Percentiles rank a stretch among this genome's conserved stretches.
Evolutionary conservation across 805 yeast species (phyloP).

Genomic region (Myxozyma neotropica): DNA sequence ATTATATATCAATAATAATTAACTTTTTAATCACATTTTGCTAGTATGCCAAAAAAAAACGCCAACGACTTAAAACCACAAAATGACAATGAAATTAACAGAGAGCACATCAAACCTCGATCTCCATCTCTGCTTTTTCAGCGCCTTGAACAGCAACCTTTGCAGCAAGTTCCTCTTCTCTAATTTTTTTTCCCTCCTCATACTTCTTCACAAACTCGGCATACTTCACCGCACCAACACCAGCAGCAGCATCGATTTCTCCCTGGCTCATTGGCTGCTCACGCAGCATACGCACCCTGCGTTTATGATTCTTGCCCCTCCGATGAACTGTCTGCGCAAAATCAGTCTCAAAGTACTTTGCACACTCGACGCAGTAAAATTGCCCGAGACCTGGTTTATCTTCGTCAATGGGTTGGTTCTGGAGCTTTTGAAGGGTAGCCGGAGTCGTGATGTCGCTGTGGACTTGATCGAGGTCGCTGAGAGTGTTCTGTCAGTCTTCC

Average conservation of each 20-base stretch:
- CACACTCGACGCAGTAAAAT: slow-evolving; percentile 91
- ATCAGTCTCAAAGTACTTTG: slow-evolving; percentile 83
- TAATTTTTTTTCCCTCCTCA: slow-evolving; percentile 59
- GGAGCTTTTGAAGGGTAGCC: slow-evolving; percentile 63
- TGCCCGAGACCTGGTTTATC: slow-evolving; percentile 84
- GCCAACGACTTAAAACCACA: neutral
- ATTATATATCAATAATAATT: neutral
- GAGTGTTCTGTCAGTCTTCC: neutral
- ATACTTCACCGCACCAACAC: slow-evolving; percentile 70
- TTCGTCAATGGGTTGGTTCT: slow-evolving; percentile 63
- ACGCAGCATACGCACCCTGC: slow-evolving; percentile 71
- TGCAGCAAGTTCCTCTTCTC: slow-evolving; percentile 5
- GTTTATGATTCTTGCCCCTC: slow-evolving; percentile 77
- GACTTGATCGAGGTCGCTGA: slow-evolving; percentile 80
- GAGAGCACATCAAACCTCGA: neutral
- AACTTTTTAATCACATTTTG: neutral
- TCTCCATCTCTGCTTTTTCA: neutral
- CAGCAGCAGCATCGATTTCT: slow-evolving; percentile 91
- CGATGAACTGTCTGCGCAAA: slow-evolving; percentile 71
- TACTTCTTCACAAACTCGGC: slow-evolving; percentile 52
- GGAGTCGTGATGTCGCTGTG: slow-evolving; percentile 67
- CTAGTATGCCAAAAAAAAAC: neutral
- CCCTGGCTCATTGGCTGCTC: slow-evolving; percentile 82
- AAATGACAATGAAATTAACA: no score
- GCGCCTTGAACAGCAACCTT: slow-evolving; percentile 1